Evolutionary conservation across 2,329 filamentous ascomycete species (phyloP).

Genomic region (Pseudogymnoascus sp.): DNA sequence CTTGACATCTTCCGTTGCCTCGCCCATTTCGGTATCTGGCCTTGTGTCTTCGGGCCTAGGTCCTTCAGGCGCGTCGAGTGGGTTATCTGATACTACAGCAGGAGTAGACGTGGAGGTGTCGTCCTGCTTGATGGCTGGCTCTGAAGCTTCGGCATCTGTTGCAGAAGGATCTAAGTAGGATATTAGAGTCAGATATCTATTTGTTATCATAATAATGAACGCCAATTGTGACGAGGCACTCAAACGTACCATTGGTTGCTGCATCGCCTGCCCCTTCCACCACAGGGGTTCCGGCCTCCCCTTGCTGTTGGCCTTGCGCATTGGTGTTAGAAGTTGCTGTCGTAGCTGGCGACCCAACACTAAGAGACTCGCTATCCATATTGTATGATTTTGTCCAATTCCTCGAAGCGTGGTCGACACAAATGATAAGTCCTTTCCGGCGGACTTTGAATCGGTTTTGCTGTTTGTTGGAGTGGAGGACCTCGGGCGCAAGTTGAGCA

Average conservation of each 20-base stretch:
- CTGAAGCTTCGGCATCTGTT: slow-evolving; percentile 41
- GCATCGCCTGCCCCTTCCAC: slow-evolving; percentile 39
- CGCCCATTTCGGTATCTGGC: slow-evolving; percentile 77
- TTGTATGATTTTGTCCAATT: slow-evolving; percentile 19
- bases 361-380: slow-evolving; percentile 53
- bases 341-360: slow-evolving; percentile 50
- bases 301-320: slow-evolving; percentile 46
- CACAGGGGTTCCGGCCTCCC: slow-evolving; percentile 30
- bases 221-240: slow-evolving; percentile 38
- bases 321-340: slow-evolving; percentile 50
- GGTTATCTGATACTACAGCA: slow-evolving; percentile 50
- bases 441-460: background rate
- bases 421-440: slow-evolving; percentile 17
- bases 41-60: slow-evolving; percentile 53
- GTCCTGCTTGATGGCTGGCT: slow-evolving; percentile 52
- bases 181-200: slow-evolving; percentile 17
- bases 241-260: slow-evolving; percentile 41
- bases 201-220: background rate
- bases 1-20: slow-evolving; percentile 47
- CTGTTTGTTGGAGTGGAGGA: background rate
- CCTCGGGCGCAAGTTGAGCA: slow-evolving; percentile 8
- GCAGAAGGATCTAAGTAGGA: slow-evolving; percentile 51
- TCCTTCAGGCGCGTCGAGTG: slow-evolving; percentile 60
- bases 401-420: slow-evolving; percentile 25
- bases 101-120: slow-evolving; percentile 53